Evolutionary conservation across 75 land plant species (phyloP).

Genomic region (Pinus albicaulis): DNA sequence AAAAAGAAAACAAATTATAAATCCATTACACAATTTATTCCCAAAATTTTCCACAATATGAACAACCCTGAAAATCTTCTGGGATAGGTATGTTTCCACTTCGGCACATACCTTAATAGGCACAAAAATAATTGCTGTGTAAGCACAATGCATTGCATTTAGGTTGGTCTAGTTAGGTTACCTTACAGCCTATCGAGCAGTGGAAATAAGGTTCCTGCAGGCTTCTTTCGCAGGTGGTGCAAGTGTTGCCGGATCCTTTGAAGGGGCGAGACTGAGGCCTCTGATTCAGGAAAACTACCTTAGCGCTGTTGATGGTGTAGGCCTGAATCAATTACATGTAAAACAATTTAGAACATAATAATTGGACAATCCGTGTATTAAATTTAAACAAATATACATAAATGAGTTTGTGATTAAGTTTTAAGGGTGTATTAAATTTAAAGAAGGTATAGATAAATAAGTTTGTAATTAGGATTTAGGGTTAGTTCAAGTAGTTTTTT

Average conservation of each 20-base stretch:
- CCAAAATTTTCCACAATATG: too few relatives aligned
- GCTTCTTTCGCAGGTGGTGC: constrained; percentile 61
- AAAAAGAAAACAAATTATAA: too few relatives aligned
- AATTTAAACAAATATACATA: not conserved
- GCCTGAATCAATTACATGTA: constrained; percentile 20
- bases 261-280: constrained; percentile 48
- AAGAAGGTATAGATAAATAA: too few relatives aligned
- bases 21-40: too few relatives aligned
- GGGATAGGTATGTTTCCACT: constrained; percentile 5
- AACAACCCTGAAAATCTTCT: too few relatives aligned
- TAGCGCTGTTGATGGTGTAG: constrained; percentile 69
- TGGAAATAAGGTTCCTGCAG: constrained; percentile 53
- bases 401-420: not conserved
- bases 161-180: not conserved
- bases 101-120: not conserved
- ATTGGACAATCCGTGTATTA: not conserved
- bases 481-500: too few relatives aligned
- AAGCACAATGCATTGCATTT: not conserved
- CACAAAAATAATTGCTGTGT: not conserved
- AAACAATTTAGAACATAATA: not conserved
- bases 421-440: too few relatives aligned
- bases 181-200: constrained; percentile 84
- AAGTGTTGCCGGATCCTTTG: constrained; percentile 47
- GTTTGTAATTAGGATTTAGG: too few relatives aligned
- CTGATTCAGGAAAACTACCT: constrained; percentile 69